These are phyloP conservation scores for Litchi chinensis DNA, from an alignment of 345 rosid species.

Conservation along the genomic window DNA sequence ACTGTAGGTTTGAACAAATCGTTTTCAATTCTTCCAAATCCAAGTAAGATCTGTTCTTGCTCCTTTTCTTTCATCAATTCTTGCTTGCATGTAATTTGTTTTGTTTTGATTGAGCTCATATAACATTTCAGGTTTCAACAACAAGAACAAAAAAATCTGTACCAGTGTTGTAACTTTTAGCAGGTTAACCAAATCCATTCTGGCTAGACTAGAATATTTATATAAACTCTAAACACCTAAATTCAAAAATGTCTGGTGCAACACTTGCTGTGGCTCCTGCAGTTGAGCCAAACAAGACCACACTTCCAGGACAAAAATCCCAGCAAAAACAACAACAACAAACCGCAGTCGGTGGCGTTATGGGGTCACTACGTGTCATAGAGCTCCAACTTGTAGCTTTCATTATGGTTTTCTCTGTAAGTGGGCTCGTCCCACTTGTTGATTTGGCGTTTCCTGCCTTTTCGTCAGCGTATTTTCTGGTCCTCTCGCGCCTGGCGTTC, in stretches of 20 bases:
- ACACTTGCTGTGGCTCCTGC: constrained; percentile 64
- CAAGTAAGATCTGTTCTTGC: not conserved
- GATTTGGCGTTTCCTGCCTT: constrained; percentile 84
- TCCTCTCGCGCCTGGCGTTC: constrained; percentile 70
- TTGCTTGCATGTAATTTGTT: not conserved
- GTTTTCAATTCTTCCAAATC: too few species aligned
- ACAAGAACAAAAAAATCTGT: not conserved
- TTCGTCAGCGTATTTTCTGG: constrained; percentile 54
- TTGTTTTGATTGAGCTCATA: too few species aligned
- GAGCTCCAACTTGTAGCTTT: constrained; percentile 92
- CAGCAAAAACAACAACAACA: constrained; percentile 33
- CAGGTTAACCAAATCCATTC: not conserved
- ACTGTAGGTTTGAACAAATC: not conserved
- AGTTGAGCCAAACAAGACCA: constrained; percentile 36
- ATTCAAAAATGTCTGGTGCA: constrained; percentile 65
- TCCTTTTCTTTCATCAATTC: not conserved
- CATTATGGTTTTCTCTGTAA: constrained; percentile 79
- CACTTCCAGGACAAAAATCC: constrained; percentile 21
- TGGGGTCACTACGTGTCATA: constrained; percentile 80
- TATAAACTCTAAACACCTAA: too few species aligned
- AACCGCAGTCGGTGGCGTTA: constrained; percentile 44
- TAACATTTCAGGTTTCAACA: not conserved
- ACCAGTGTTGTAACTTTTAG: not conserved
- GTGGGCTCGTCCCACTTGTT: constrained; percentile 86
- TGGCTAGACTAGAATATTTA: too few species aligned